Percentiles rank a stretch among this genome's conserved stretches.
phyloP scores from a whole-genome alignment of 2,329 filamentous ascomycete species.

The Penicillium italicum region DNA sequence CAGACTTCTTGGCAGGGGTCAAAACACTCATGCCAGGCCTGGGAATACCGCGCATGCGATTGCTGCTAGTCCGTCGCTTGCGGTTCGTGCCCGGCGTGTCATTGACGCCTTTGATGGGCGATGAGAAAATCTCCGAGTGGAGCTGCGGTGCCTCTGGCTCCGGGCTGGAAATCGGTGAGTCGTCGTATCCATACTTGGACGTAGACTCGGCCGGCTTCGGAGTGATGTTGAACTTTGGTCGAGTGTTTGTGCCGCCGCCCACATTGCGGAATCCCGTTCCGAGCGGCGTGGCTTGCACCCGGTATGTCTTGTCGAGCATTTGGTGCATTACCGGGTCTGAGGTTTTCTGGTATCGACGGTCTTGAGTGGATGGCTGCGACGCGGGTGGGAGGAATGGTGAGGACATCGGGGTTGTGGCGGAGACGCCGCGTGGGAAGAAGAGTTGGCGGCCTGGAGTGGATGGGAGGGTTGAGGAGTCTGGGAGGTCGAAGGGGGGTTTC shows the following conservation, averaged over 20 bases:
- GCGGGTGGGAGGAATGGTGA: conserved; percentile 56
- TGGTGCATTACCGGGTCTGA: conserved; percentile 79
- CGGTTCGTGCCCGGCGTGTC: conserved; percentile 39
- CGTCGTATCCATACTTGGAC: conserved; percentile 30
- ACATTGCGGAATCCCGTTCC: conserved; percentile 45
- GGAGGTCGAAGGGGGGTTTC: conserved; percentile 34
- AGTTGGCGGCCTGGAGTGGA: conserved; percentile 35
- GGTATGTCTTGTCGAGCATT: conserved; percentile 93
- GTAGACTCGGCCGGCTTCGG: conserved; percentile 29
- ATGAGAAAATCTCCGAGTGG: conserved; percentile 80
- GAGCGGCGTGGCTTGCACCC: conserved; percentile 86
- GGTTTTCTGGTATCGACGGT: conserved; percentile 37
- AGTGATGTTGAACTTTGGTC: conserved; percentile 34
- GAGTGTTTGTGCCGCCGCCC: conserved; percentile 19
- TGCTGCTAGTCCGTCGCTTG: conserved; percentile 42
- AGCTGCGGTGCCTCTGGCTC: conserved; percentile 77
- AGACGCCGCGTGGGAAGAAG: conserved; percentile 40
- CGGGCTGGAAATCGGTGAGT: conserved; percentile 67
- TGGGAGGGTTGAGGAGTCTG: conserved; percentile 34
- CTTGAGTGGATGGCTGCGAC: conserved; percentile 40
- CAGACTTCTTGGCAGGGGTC: conserved; percentile 58
- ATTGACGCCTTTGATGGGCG: conserved; percentile 54
- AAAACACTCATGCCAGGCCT: conserved; percentile 84
- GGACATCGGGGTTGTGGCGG: conserved; percentile 60
- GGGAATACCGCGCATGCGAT: conserved; percentile 43